Percentiles rank a stretch among this genome's conserved stretches.
Conservation (phyloP, 768 basidiomycete species). For the Lactarius hengduanensis region DNA sequence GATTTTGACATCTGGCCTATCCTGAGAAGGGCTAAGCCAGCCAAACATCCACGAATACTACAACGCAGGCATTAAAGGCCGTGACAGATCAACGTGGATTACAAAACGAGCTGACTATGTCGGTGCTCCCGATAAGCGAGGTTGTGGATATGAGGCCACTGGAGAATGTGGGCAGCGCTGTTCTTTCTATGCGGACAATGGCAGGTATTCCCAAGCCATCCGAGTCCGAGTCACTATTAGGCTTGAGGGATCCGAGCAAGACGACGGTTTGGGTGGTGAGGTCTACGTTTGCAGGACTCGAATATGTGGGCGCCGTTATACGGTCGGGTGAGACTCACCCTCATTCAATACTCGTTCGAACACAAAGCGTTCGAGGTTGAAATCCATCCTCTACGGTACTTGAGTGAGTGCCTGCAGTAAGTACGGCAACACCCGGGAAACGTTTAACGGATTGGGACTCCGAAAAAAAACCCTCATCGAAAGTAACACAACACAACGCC, state of each 20-base stretch:
- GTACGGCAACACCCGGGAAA: too few species aligned
- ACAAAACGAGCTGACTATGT: conserved; percentile 51
- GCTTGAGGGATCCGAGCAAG: conserved; percentile 20
- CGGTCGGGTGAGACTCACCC: conserved; percentile 31
- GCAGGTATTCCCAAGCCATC: conserved; percentile 37
- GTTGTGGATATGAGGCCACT: conserved; percentile 42
- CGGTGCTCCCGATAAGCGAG: conserved; percentile 55
- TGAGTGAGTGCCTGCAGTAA: too few species aligned
- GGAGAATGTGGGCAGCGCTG: conserved; percentile 55
- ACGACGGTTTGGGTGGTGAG: conserved; percentile 14
- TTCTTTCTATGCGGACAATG: conserved; percentile 78
- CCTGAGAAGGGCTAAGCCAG: conserved; percentile 50
- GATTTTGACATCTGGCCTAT: conserved; percentile 71
- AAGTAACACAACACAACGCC: conserved; percentile 6
- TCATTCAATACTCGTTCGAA: conserved; percentile 26
- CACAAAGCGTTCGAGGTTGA: conserved; percentile 21
- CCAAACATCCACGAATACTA: conserved; percentile 84
- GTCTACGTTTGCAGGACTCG: conserved; percentile 11
- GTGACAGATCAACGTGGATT: conserved; percentile 19
- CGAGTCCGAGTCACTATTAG: not conserved
- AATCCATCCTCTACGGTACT: conserved; percentile 9
- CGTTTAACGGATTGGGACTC: too few species aligned
- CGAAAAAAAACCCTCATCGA: conserved; percentile 5
- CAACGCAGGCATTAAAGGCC: conserved; percentile 10
- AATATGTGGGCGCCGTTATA: not conserved